Percentiles rank a stretch among this genome's conserved stretches.
Evolutionary conservation across 208 protist genomes (phyloP).

Genomic region (Naegleria lovaniensis): DNA sequence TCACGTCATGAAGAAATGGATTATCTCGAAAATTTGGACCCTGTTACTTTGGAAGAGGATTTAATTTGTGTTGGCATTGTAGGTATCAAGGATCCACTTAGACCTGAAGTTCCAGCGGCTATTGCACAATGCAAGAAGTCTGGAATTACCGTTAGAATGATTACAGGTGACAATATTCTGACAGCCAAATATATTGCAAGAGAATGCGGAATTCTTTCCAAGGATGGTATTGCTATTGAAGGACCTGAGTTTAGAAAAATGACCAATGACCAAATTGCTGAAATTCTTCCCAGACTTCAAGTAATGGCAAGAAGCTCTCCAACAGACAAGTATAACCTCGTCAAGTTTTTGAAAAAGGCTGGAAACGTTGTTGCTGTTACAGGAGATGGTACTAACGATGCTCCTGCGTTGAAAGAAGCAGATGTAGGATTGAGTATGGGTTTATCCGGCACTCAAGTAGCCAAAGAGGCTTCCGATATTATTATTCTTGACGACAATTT

Average conservation of each 20-base stretch:
- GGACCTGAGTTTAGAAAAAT: slow-evolving; percentile 33
- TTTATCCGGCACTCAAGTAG: slow-evolving; percentile 75
- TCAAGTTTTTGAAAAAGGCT: slow-evolving; percentile 57
- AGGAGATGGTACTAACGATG: slow-evolving; percentile 93
- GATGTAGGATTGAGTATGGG: slow-evolving; percentile 93
- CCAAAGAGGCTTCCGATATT: slow-evolving; percentile 88
- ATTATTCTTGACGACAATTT: slow-evolving; percentile 91
- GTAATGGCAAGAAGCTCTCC: slow-evolving; percentile 90
- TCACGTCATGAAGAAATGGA: background rate
- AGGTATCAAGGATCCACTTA: slow-evolving; percentile 79
- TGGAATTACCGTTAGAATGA: slow-evolving; percentile 81
- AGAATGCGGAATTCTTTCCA: slow-evolving; percentile 59
- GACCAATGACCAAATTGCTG: slow-evolving; percentile 47
- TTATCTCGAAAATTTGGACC: background rate
- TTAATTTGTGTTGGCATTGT: slow-evolving; percentile 61
- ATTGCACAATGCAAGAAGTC: slow-evolving; percentile 69
- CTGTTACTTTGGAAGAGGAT: background rate
- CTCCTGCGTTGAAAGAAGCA: slow-evolving; percentile 83
- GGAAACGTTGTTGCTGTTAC: slow-evolving; percentile 87
- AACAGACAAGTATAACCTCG: slow-evolving; percentile 76
- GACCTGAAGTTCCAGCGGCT: slow-evolving; percentile 71
- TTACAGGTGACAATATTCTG: slow-evolving; percentile 61
- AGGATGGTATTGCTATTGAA: slow-evolving; percentile 39
- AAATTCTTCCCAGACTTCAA: slow-evolving; percentile 60
- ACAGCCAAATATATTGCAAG: slow-evolving; percentile 62